Percentiles rank a stretch among this genome's conserved stretches.
Evolutionary conservation across 164 flowering plant genomes (phyloP).

Genomic region (Sextonia rubra): DNA sequence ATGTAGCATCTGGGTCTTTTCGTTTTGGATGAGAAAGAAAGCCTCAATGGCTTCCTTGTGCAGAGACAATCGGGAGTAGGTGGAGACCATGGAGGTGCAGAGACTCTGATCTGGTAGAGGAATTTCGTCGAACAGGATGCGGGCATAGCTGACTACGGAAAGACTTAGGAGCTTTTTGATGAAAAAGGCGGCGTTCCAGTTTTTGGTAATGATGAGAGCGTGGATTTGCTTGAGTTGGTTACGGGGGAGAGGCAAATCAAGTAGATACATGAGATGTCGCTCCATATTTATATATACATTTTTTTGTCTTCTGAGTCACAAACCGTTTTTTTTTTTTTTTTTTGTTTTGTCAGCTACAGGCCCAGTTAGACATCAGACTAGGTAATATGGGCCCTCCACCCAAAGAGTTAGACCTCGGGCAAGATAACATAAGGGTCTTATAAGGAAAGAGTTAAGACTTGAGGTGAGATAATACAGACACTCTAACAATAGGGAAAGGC

Average conservation of each 20-base stretch:
- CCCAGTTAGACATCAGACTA: no score
- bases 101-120: constrained; percentile 29
- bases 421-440: no score
- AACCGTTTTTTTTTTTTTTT: no score
- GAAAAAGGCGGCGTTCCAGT: constrained; percentile 22
- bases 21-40: constrained; percentile 27
- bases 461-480: no score
- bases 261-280: constrained; percentile 17
- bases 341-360: no score
- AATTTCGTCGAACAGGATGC: constrained; percentile 35
- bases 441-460: no score
- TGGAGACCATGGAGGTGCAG: constrained; percentile 22
- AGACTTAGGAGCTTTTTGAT: constrained; percentile 14
- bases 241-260: constrained; percentile 15
- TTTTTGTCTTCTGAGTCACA: no score
- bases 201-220: constrained; percentile 22
- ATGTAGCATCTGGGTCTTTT: constrained; percentile 10
- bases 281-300: no score
- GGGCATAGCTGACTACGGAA: constrained; percentile 27
- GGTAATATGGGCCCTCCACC: no score
- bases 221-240: constrained; percentile 38
- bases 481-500: no score
- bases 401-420: no score
- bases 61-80: constrained; percentile 24
- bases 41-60: constrained; percentile 23